phyloP scores from a whole-genome alignment of 768 basidiomycete genomes.

The Pleurotus pulmonarius region DNA sequence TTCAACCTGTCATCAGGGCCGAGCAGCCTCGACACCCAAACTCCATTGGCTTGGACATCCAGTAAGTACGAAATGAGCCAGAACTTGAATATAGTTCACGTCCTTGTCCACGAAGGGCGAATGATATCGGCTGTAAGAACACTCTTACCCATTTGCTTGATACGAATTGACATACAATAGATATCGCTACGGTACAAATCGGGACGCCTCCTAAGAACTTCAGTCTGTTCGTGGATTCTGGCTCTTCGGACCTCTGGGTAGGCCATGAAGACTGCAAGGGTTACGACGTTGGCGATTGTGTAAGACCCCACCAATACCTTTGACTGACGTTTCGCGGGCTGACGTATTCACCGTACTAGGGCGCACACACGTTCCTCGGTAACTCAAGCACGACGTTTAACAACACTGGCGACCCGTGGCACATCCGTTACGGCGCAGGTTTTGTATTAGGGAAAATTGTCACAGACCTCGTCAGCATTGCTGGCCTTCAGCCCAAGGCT shows the following conservation, averaged over 20 bases:
- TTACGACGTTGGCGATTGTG: constrained; percentile 7
- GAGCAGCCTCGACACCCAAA: constrained; percentile 22
- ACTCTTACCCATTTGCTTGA: not conserved
- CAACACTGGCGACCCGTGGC: constrained; percentile 14
- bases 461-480: constrained; percentile 1
- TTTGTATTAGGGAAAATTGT: constrained; percentile 4
- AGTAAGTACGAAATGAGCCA: constrained; percentile 35
- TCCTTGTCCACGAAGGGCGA: not conserved
- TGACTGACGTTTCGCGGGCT: not conserved
- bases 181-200: not conserved
- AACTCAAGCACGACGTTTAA: constrained; percentile 50
- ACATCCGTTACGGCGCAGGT: constrained; percentile 5
- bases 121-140: constrained; percentile 3
- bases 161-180: not conserved
- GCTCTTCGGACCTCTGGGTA: constrained; percentile 44
- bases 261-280: constrained; percentile 22
- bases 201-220: constrained; percentile 35
- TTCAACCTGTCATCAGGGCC: constrained; percentile 5
- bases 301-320: not conserved
- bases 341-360: not conserved
- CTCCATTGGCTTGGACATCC: constrained; percentile 68
- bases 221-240: constrained; percentile 41
- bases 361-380: constrained; percentile 53
- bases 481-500: not conserved
- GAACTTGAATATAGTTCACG: too few species aligned